These are phyloP conservation scores for Ophiostoma australiae DNA, from an alignment of 2,329 filamentous ascomycete species.

Conservation along the genomic window DNA sequence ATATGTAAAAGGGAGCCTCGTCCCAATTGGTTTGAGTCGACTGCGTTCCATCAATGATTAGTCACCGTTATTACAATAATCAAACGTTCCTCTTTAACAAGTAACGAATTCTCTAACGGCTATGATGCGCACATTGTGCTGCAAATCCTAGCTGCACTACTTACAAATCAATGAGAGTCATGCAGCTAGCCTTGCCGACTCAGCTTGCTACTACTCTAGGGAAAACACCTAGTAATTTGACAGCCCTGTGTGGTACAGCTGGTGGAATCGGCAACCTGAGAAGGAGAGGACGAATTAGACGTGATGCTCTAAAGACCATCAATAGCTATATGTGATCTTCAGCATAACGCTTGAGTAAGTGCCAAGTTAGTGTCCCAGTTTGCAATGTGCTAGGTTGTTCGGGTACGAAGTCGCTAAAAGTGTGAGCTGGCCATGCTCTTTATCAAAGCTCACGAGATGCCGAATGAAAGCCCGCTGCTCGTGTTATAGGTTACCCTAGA, in stretches of 20 bases:
- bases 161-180: background rate
- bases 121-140: background rate
- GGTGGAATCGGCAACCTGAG: background rate
- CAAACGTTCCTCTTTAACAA: too few relatives aligned
- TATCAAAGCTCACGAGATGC: too few relatives aligned
- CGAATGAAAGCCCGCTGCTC: too few relatives aligned
- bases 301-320: background rate
- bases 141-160: background rate
- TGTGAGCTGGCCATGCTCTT: background rate
- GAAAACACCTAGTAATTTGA: background rate
- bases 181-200: background rate
- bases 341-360: background rate
- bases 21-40: background rate
- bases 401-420: background rate
- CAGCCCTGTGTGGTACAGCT: background rate
- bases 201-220: conserved; percentile 2
- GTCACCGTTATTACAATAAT: background rate
- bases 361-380: too few relatives aligned
- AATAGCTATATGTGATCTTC: background rate
- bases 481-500: too few relatives aligned
- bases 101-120: background rate
- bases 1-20: background rate
- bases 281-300: too few relatives aligned
- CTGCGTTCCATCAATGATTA: background rate
- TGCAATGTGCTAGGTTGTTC: background rate